Evolutionary conservation across 2,329 filamentous ascomycete genomes (phyloP).

Genomic region (Phoma herbarum): DNA sequence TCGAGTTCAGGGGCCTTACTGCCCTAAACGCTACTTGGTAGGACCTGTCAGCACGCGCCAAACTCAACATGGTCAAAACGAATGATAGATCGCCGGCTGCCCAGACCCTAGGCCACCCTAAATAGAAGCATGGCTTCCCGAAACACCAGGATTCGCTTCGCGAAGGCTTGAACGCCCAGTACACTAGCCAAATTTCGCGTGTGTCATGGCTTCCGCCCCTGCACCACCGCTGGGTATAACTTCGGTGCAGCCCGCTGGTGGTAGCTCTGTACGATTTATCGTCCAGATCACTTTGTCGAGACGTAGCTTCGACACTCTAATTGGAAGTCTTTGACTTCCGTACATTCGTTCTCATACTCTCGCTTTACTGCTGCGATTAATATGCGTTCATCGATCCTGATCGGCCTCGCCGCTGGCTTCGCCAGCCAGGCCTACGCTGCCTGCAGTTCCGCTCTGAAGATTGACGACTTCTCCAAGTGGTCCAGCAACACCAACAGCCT

Average conservation of each 20-base stretch:
- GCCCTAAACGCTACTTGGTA: slow-evolving; percentile 25
- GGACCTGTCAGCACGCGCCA: slow-evolving; percentile 16
- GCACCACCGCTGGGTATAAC: slow-evolving; percentile 32
- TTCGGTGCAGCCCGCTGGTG: slow-evolving; percentile 23
- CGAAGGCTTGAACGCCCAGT: slow-evolving; percentile 38
- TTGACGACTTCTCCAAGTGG: slow-evolving; percentile 52
- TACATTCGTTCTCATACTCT: slow-evolving; percentile 50
- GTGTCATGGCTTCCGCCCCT: slow-evolving; percentile 36
- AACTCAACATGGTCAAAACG: slow-evolving; percentile 19
- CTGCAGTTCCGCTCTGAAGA: slow-evolving; percentile 48
- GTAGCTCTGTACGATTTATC: slow-evolving; percentile 31
- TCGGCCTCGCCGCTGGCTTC: slow-evolving; percentile 46
- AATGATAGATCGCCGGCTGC: slow-evolving; percentile 31
- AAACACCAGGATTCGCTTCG: slow-evolving; percentile 27
- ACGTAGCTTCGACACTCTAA: slow-evolving; percentile 27
- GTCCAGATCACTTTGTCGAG: slow-evolving; percentile 33
- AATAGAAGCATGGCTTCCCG: slow-evolving; percentile 30
- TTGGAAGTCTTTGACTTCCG: slow-evolving; percentile 48
- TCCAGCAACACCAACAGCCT: slow-evolving; percentile 50
- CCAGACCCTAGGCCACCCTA: slow-evolving; percentile 25
- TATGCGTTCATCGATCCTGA: slow-evolving; percentile 44
- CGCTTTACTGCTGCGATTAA: slow-evolving; percentile 32
- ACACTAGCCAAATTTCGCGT: slow-evolving; percentile 34
- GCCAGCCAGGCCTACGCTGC: slow-evolving; percentile 43
- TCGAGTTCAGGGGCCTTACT: slow-evolving; percentile 25